phyloP scores from a whole-genome alignment of 768 basidiomycete species.

The Lactifluus echinatus region DNA sequence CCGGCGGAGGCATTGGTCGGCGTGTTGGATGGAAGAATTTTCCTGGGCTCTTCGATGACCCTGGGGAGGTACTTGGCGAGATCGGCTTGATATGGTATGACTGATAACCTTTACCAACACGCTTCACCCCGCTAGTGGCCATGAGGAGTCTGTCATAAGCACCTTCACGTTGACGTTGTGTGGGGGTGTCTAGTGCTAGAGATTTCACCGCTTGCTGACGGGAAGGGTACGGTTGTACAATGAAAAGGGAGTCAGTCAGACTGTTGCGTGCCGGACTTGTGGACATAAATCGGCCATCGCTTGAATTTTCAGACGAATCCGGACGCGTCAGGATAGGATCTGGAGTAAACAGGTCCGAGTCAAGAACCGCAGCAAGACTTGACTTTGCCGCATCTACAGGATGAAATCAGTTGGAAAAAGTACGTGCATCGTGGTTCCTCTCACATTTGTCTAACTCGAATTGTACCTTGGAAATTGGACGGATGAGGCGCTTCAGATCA shows the following conservation, averaged over 20 bases:
- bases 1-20: conserved; percentile 59
- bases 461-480: conserved; percentile 54
- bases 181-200: conserved; percentile 42
- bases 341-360: conserved; percentile 60
- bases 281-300: conserved; percentile 3
- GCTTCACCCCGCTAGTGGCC: conserved; percentile 74
- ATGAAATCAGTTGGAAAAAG: background rate
- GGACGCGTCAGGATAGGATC: conserved; percentile 34
- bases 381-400: conserved; percentile 17
- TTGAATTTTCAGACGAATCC: conserved; percentile 31
- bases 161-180: conserved; percentile 54
- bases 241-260: conserved; percentile 49
- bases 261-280: conserved; percentile 36
- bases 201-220: conserved; percentile 32
- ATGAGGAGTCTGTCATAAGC: conserved; percentile 79
- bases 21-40: conserved; percentile 40
- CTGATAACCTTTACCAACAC: conserved; percentile 74
- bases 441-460: conserved; percentile 56
- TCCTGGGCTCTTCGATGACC: conserved; percentile 22
- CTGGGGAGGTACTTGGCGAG: conserved; percentile 16
- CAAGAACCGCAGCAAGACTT: conserved; percentile 32
- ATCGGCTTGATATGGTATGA: conserved; percentile 49
- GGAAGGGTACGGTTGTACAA: conserved; percentile 57
- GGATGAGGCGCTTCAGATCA: conserved; percentile 58
- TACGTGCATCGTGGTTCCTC: conserved; percentile 19